Percentiles rank a stretch among this genome's conserved stretches.
phyloP scores from a whole-genome alignment of 352 stramenopile species.

The Phytophthora pseudosyringae region DNA sequence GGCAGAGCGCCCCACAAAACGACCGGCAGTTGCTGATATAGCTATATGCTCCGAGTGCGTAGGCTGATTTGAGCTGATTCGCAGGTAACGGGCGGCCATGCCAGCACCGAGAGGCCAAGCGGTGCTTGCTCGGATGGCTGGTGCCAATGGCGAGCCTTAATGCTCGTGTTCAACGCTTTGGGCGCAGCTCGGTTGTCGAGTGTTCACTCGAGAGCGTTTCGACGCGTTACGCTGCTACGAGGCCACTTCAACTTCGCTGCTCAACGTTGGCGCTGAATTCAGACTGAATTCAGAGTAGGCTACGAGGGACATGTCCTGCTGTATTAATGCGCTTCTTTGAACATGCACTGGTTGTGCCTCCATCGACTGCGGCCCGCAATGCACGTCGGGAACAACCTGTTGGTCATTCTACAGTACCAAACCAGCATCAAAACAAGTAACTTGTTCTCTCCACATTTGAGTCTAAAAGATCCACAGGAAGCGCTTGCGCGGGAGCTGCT shows the following conservation, averaged over 20 bases:
- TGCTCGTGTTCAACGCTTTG: not conserved
- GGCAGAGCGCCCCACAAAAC: slow-evolving; percentile 18
- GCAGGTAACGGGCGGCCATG: too few relatives aligned
- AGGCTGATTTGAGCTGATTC: slow-evolving; percentile 24
- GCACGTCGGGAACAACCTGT: not conserved
- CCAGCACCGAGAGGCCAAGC: not conserved
- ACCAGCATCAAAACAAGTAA: not conserved
- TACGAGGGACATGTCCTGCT: too few relatives aligned
- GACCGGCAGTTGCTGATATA: slow-evolving; percentile 1
- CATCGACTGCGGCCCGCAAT: not conserved
- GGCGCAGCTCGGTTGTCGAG: not conserved
- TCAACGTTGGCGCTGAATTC: not conserved
- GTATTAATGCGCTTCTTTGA: not conserved
- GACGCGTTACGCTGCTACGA: not conserved
- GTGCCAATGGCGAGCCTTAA: not conserved
- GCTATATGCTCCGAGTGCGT: slow-evolving; percentile 9
- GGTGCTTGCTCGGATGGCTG: not conserved
- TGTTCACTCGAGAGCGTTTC: not conserved
- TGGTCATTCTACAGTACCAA: not conserved
- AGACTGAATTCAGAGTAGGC: too few relatives aligned
- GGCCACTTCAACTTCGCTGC: not conserved
- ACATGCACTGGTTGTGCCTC: not conserved
- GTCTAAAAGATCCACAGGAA: slow-evolving; percentile 85
- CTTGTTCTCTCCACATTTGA: slow-evolving; percentile 6
- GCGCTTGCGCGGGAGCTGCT: slow-evolving; percentile 73